Evolutionary conservation across 2,329 filamentous ascomycete genomes (phyloP).

Genomic region (Elsinoe arachidis): DNA sequence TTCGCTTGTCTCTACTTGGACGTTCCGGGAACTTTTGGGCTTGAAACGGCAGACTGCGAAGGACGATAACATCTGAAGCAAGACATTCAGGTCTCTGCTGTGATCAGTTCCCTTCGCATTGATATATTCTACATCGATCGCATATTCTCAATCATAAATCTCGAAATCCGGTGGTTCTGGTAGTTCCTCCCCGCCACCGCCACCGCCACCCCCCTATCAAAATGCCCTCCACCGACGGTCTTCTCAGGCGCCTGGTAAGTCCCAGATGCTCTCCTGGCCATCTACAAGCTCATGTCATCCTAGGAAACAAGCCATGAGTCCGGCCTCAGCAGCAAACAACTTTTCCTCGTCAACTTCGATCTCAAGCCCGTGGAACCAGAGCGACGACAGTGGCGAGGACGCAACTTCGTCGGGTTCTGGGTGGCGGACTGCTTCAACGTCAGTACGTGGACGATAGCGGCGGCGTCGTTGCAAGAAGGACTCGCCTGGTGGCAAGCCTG

Average conservation of each 20-base stretch:
- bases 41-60: too few species aligned
- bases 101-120: too few species aligned
- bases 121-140: too few species aligned
- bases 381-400: constrained; percentile 72
- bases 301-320: constrained; percentile 45
- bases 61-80: too few species aligned
- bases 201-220: too few species aligned
- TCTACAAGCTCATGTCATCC: not conserved
- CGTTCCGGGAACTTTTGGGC: too few species aligned
- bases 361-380: constrained; percentile 59
- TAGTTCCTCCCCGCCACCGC: too few species aligned
- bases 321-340: constrained; percentile 66
- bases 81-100: too few species aligned
- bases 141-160: too few species aligned
- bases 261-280: not conserved
- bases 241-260: not conserved
- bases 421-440: constrained; percentile 58
- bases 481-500: constrained; percentile 44
- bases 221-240: not conserved
- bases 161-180: too few species aligned
- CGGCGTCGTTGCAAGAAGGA: constrained; percentile 69
- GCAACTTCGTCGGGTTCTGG: constrained; percentile 83
- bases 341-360: constrained; percentile 72
- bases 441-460: constrained; percentile 56
- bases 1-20: too few species aligned